Conservation (phyloP, 352 stramenopile species). For the Globisporangium sylvaticum region DNA sequence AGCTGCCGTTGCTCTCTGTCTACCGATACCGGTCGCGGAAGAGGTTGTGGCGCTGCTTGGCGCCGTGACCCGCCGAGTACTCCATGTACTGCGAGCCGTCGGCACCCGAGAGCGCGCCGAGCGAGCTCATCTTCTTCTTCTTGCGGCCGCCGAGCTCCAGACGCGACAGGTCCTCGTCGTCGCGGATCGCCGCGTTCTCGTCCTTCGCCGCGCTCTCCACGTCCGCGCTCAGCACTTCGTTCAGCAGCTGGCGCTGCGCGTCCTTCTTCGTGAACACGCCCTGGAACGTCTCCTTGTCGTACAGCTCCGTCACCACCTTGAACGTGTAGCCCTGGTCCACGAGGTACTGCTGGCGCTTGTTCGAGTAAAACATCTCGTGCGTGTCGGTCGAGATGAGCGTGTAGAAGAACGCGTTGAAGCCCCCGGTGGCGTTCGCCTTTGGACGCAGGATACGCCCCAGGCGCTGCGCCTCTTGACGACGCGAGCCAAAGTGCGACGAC, state of each 20-base stretch:
- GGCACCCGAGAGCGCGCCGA: conserved; percentile 72
- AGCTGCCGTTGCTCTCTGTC: not conserved
- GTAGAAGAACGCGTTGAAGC: conserved; percentile 99
- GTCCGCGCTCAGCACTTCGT: conserved; percentile 78
- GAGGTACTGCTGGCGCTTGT: conserved; percentile 99
- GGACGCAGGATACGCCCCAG: conserved; percentile 98
- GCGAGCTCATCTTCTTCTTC: conserved; percentile 73
- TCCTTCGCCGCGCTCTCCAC: conserved; percentile 79
- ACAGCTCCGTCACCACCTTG: conserved; percentile 97
- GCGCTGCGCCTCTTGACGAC: conserved; percentile 98
- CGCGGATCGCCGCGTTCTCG: conserved; percentile 77
- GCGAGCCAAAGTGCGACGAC: conserved; percentile 97
- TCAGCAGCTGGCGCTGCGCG: conserved; percentile 66
- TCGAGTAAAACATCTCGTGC: conserved; percentile 99
- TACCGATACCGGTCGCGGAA: conserved; percentile 84
- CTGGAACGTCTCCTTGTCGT: conserved; percentile 71
- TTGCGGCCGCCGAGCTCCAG: conserved; percentile 66
- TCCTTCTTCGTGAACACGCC: conserved; percentile 82
- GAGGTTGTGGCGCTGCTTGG: conserved; percentile 84
- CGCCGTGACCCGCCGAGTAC: conserved; percentile 75
- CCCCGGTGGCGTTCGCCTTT: conserved; percentile 94
- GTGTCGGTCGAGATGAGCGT: conserved; percentile 99
- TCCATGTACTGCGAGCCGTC: conserved; percentile 86
- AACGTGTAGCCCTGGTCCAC: conserved; percentile 99
- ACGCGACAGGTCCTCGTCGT: conserved; percentile 78